Base-by-base conservation (phyloP, 352 stramenopile genomes). In the Phytophthora pinifolia region DNA sequence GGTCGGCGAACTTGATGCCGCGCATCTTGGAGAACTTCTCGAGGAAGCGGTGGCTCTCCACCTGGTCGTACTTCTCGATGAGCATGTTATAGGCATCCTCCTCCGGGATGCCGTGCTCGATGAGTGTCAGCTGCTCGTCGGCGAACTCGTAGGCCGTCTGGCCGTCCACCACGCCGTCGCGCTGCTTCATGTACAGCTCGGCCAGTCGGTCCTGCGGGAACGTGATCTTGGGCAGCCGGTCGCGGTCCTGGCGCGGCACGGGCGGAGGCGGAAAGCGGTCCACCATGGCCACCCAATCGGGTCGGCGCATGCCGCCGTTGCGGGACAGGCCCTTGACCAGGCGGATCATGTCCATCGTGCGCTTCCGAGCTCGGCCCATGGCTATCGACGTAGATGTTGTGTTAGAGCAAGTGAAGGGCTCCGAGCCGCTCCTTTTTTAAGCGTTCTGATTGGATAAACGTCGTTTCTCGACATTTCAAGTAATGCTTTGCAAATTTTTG, bases 121-220 rank as follows among this genome's bases (percentile, higher is more conserved):
- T 94, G 3, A 94, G 70, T 61, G 81, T 92, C 36, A 94, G 62
- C 57, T 94, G 83, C 49, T 94, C 83, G 56, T 94, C 83, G 4
- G 83, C 83, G 59, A 94, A 94, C 58, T 94, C 83, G 69, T 91
- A 92, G 35, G 83, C 83, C 9, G 83, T 94, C 66, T 92, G 81
- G 51, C 67, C 66, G 59, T 94, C 83, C 31, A 86, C 72, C 25
- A 89, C 57, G 32, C 78, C 81, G 25, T 85, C 65, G 53, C 78
- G 76, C 54, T 77, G 66, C 63, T 83, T 84, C 70, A 91, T 82
- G 65, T 94, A 94, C 29, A 94, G 62, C 53, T 90, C 79, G 13
- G 83, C 83, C 38, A 94, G 71, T 52, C 83, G 79, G 65, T 94
- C 83, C 68, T 94, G 83, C 22, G 83, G 83, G 67, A 94, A 94